Evolutionary conservation across 2,329 filamentous ascomycete species (phyloP), one percentile per base, ranked within the genome.

Genomic region (Trichoderma afroharzianum): DNA sequence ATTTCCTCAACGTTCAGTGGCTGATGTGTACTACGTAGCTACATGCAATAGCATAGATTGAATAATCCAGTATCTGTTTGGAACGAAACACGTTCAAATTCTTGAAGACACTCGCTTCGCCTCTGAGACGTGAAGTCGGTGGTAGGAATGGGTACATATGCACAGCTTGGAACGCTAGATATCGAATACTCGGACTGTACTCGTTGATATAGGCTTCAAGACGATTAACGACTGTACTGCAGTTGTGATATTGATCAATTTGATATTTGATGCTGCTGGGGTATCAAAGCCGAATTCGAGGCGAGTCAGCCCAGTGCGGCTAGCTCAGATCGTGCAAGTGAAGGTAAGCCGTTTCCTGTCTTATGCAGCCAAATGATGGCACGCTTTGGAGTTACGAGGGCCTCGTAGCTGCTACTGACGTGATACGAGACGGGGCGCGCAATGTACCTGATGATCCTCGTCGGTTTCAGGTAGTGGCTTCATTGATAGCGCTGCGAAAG

Each of bases 401-500:
- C 50, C 33, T 50, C 39, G 36, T 63, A 28, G 26, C 36, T 30
- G 61, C 61, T 63, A 68, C 39, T 50, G 66, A 59, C 14, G 55
- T 50, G 66, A 68, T 68, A 68, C 66, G 55, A 68, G 33, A 59
- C 36, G 64, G 64, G 47, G 53, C 50, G 33, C 36, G 26, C n/a
- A 59, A 50, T 33, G 66, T 61, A 55, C 55, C 55, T 68, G 66
- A 33, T 61, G 36, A 50, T 61, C 66, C 66, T 68, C 66, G 66
- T 68, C 55, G 28, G 66, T 68, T 68, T 68, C 66, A 68, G 66
- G 55, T 68, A 47, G 66, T 50, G 55, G 66, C 24, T 50, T 68
- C 28, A 28, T 43, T 28, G n/a, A 58, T 15, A 26, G 21, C 55
- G 15, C 14, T 14, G 33, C 7, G 26, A 58, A 47, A 9, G 24